phyloP scores from a whole-genome alignment of 495 filamentous ascomycete genomes.

The Penicillium nucicola region DNA sequence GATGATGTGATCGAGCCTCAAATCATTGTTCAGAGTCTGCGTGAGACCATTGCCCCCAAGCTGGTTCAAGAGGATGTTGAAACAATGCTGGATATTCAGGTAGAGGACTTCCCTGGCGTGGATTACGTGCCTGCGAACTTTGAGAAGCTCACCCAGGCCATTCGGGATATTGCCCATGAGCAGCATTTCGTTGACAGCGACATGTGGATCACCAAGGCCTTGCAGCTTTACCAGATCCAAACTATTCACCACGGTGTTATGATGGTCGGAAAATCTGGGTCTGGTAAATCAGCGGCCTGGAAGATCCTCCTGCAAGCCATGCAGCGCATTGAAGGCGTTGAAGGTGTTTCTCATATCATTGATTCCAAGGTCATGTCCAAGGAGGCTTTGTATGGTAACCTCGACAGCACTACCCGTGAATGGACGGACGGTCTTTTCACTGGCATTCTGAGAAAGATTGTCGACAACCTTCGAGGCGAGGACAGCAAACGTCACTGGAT shows the following conservation, averaged over 20 bases:
- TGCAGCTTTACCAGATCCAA: conserved; percentile 97
- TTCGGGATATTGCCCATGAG: conserved; percentile 76
- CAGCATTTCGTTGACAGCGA: conserved; percentile 84
- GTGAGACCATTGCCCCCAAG: conserved; percentile 97
- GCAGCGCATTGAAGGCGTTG: conserved; percentile 82
- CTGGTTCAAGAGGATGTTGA: conserved; percentile 87
- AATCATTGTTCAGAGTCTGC: conserved; percentile 96
- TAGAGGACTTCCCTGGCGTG: conserved; percentile 85
- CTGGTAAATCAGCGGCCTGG: conserved; percentile 94
- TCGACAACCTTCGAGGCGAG: conserved; percentile 97
- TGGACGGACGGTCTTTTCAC: conserved; percentile 99
- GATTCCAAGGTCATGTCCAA: conserved; percentile 99
- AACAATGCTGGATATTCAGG: conserved; percentile 80
- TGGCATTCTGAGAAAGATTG: conserved; percentile 94
- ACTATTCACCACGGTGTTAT: conserved; percentile 98
- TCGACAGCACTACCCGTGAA: conserved; percentile 94
- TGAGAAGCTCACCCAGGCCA: conserved; percentile 72
- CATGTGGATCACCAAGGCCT: conserved; percentile 92
- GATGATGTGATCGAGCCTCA: conserved; percentile 88
- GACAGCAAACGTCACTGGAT: conserved; percentile 98
- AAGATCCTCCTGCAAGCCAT: conserved; percentile 89
- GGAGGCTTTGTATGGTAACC: conserved; percentile 88
- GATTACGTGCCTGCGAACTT: conserved; percentile 88
- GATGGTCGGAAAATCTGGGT: conserved; percentile 97
- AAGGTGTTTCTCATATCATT: conserved; percentile 95